Percentiles rank a stretch among this genome's conserved stretches.
phyloP scores from a whole-genome alignment of 2,329 filamentous ascomycete genomes.

The Aspergillus neoniger region DNA sequence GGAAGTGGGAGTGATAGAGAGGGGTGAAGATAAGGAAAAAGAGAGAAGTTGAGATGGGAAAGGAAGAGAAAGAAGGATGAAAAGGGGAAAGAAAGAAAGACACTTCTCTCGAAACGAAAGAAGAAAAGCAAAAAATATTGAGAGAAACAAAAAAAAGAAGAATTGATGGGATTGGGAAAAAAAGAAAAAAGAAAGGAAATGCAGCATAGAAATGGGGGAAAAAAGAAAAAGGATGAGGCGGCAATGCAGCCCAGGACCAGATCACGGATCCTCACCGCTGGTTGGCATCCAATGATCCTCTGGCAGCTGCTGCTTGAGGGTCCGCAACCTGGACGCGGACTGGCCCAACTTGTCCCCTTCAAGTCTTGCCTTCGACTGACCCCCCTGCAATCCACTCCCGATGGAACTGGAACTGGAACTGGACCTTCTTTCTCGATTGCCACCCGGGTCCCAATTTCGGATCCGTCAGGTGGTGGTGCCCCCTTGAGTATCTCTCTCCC shows the following conservation, averaged over 20 bases:
- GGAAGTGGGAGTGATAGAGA: conserved; percentile 7
- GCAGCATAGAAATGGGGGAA: conserved; percentile 8
- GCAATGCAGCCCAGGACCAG: conserved; percentile 22
- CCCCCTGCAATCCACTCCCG: not conserved
- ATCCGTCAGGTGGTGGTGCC: not conserved
- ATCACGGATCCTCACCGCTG: conserved; percentile 25
- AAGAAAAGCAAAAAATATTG: not conserved
- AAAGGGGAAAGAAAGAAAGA: conserved; percentile 4
- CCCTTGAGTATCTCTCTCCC: too few relatives aligned
- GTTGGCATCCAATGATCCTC: conserved; percentile 8
- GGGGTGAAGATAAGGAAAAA: conserved; percentile 11
- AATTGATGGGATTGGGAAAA: not conserved
- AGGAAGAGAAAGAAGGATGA: conserved; percentile 12
- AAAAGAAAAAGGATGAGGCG: conserved; percentile 21
- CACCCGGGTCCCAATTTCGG: not conserved
- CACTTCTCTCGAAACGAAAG: not conserved
- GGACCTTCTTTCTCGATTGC: not conserved
- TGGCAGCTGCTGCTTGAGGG: not conserved
- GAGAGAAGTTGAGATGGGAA: conserved; percentile 10
- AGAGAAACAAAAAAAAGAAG: conserved; percentile 11
- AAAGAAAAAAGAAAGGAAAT: conserved; percentile 13
- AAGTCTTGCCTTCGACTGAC: not conserved
- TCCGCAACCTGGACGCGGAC: too few relatives aligned
- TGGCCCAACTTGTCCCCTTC: not conserved
- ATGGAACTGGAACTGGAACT: too few relatives aligned